Evolutionary conservation across 2,329 filamentous ascomycete genomes (phyloP).

Genomic region (Talaromyces sp.): DNA sequence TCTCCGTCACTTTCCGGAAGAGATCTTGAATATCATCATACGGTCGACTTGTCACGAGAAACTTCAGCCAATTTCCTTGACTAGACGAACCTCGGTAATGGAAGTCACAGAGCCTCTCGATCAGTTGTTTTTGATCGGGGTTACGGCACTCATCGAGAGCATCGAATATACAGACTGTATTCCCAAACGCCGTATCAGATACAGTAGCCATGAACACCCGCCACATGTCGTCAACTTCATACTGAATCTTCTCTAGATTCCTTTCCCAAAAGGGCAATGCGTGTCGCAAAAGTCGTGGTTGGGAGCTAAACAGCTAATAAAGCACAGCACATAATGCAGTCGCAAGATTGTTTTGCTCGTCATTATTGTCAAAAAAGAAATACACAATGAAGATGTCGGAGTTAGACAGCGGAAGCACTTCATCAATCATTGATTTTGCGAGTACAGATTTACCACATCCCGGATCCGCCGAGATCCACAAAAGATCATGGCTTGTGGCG

Average conservation of each 20-base stretch:
- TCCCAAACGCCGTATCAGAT: constrained; percentile 6
- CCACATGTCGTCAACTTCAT: constrained; percentile 23
- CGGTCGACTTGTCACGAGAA: constrained; percentile 26
- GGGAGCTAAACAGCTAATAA: constrained; percentile 29
- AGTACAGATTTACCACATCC: constrained; percentile 43
- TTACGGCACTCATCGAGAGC: constrained; percentile 37
- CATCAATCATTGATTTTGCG: constrained; percentile 30
- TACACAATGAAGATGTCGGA: constrained; percentile 26
- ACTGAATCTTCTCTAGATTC: constrained; percentile 4
- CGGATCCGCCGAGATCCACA: constrained; percentile 39
- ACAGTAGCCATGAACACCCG: constrained; percentile 17
- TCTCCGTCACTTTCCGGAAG: constrained; percentile 9
- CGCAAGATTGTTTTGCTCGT: constrained; percentile 26
- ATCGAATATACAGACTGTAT: constrained; percentile 35
- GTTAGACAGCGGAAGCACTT: neutral
- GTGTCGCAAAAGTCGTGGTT: neutral
- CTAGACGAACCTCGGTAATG: constrained; percentile 13
- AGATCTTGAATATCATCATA: constrained; percentile 14
- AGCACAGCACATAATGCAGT: constrained; percentile 31
- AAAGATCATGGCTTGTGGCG: constrained; percentile 15
- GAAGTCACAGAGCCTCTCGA: constrained; percentile 17
- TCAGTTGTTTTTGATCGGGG: constrained; percentile 15
- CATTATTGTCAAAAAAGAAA: constrained; percentile 43
- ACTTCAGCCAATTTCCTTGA: constrained; percentile 21
- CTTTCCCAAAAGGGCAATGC: neutral